Evolutionary conservation across 352 stramenopile genomes (phyloP), one percentile per base, ranked within the genome.

Genomic region (Phytophthora citricola): DNA sequence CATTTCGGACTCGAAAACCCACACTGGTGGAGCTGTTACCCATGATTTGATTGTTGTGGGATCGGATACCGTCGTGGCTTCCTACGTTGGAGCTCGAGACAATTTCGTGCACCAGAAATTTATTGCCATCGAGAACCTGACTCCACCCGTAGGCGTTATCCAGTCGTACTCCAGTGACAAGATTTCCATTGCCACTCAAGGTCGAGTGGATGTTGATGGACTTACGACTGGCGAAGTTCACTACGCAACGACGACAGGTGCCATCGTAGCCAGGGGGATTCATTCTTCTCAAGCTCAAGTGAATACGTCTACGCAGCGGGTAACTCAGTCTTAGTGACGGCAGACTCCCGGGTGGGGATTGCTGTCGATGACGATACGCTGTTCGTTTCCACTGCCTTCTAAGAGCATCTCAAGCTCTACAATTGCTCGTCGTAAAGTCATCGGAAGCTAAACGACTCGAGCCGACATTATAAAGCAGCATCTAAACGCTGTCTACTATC

Each of bases 191-290:
- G 48, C 60, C 3, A 73, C 58, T 11, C 75, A 76, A 17, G 73
- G 73, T 15, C 44, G 39, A 0, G 66, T 38, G 8, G 51, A 59
- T 5, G 47, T 69, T 5, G 61, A 66, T 27, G 63, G 59, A 8
- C 58, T 89, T 8, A 58, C 51, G 7, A 41, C 55, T 4, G 73
- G 73, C 9, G 56, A 64, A 27, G 52, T 83, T 14, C 83, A 92
- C 66, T 92, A 90, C 69, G 81, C 81, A 7, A 90, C 73, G 6
- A 91, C 84, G 9, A 72, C 59, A 2, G 84, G 82, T 7, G 66
- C 58, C 12, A 50, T 90, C 27, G 69, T 83, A 12, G 27, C 67
- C 5, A 31, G 27, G 22, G 49, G 4, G 67, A 41, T 49, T 63
- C 54, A 2, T 60, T 40, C 2, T 4, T 36, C 31, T 58, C 45